Evolutionary conservation across 2,329 filamentous ascomycete genomes (phyloP).

Genomic region (Ascochyta rabiei): DNA sequence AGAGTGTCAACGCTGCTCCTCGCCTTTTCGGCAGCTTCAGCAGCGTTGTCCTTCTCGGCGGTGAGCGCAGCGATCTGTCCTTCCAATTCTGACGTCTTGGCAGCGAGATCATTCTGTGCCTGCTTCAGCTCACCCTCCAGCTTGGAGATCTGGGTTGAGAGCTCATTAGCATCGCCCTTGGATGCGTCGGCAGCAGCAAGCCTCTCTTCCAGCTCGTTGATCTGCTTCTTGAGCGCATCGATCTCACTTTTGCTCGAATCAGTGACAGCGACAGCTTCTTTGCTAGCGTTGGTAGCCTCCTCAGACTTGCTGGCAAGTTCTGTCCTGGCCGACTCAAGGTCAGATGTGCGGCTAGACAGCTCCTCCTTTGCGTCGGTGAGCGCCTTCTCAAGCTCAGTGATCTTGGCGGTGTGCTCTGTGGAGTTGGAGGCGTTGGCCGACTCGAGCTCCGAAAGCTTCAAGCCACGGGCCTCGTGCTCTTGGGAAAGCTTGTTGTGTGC

Average conservation of each 20-base stretch:
- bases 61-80: constrained; percentile 24
- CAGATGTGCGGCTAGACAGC: constrained; percentile 32
- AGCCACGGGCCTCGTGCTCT: constrained; percentile 25
- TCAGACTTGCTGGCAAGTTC: constrained; percentile 18
- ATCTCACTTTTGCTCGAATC: constrained; percentile 33
- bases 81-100: constrained; percentile 34
- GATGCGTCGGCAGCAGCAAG: constrained; percentile 31
- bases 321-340: constrained; percentile 32
- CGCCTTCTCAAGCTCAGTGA: constrained; percentile 24
- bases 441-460: constrained; percentile 26
- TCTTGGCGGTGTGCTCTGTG: constrained; percentile 27
- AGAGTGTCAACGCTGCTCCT: constrained; percentile 30
- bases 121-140: constrained; percentile 37
- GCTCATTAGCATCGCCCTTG: constrained; percentile 36
- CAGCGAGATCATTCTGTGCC: constrained; percentile 29
- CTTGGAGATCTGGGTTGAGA: constrained; percentile 33
- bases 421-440: constrained; percentile 21
- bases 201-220: constrained; percentile 31
- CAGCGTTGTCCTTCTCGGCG: constrained; percentile 30
- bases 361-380: constrained; percentile 24
- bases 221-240: constrained; percentile 31
- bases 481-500: constrained; percentile 29
- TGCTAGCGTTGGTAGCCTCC: constrained; percentile 24
- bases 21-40: constrained; percentile 33
- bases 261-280: constrained; percentile 25